A percentile compares a stretch with the other conserved stretches of the same genome.
phyloP scores from a whole-genome alignment of 495 filamentous ascomycete genomes.

The Astrothelium subdiscretum region DNA sequence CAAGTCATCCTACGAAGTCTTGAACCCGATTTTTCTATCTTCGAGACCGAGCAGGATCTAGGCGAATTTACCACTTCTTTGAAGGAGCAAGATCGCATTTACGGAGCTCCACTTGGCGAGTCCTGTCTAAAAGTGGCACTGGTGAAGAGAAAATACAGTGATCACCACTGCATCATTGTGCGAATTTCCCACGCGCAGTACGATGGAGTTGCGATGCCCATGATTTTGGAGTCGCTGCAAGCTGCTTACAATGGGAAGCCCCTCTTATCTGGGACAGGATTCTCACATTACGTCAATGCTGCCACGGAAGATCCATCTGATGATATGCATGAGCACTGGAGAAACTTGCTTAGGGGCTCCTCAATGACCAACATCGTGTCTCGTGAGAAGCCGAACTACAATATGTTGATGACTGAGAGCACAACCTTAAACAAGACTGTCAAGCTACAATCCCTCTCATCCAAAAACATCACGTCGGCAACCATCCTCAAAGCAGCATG shows the following conservation, averaged over 20 bases:
- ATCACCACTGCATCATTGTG: slow-evolving; percentile 15
- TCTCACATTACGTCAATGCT: slow-evolving; percentile 13
- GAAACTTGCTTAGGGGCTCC: slow-evolving; percentile 14
- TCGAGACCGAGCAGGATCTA: slow-evolving; percentile 14
- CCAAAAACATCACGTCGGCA: slow-evolving; percentile 39
- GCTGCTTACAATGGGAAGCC: slow-evolving; percentile 16
- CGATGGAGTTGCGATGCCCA: slow-evolving; percentile 16
- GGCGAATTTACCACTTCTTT: slow-evolving; percentile 12
- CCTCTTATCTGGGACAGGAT: slow-evolving; percentile 11
- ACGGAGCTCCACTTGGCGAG: slow-evolving; percentile 12
- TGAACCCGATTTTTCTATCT: slow-evolving; percentile 11
- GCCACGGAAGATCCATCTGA: slow-evolving; percentile 7
- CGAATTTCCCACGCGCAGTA: slow-evolving; percentile 20
- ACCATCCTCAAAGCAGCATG: slow-evolving; percentile 48
- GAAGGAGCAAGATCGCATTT: slow-evolving; percentile 7
- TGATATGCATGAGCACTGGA: slow-evolving; percentile 13
- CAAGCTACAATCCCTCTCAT: slow-evolving; percentile 1
- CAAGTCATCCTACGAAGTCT: slow-evolving; percentile 19
- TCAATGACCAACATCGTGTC: slow-evolving; percentile 20
- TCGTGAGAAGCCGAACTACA: slow-evolving; percentile 15
- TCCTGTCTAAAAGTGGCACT: slow-evolving; percentile 15
- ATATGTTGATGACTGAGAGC: background rate
- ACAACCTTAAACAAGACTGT: slow-evolving; percentile 2
- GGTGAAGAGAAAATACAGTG: slow-evolving; percentile 14
- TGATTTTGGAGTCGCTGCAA: slow-evolving; percentile 13